Percentiles rank a stretch among this genome's conserved stretches.
phyloP scores from a whole-genome alignment of 2,329 filamentous ascomycete genomes.

The Fusarium sp. region DNA sequence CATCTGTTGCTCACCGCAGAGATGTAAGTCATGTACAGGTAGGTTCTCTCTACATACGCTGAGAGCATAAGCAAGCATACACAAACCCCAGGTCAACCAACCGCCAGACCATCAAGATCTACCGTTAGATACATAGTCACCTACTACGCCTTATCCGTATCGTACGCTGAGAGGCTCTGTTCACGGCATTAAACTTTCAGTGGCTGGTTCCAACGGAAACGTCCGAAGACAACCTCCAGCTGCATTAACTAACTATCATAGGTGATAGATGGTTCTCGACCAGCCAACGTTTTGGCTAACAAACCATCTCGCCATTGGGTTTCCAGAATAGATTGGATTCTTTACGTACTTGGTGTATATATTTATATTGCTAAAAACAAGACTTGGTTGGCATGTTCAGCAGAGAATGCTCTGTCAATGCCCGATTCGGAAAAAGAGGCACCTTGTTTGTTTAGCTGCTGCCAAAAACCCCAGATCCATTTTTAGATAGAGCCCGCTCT shows the following conservation, averaged over 20 bases:
- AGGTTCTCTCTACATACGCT: too few relatives aligned
- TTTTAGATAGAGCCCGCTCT: slow-evolving; percentile 24
- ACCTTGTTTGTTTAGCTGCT: background rate
- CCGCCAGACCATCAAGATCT: too few relatives aligned
- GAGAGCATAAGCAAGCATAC: too few relatives aligned
- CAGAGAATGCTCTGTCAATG: background rate
- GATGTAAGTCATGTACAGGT: too few relatives aligned
- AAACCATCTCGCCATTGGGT: background rate
- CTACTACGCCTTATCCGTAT: slow-evolving; percentile 11
- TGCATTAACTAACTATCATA: background rate
- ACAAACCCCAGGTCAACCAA: too few relatives aligned
- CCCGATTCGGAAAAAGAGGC: background rate
- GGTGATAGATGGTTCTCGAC: background rate
- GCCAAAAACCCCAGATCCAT: slow-evolving; percentile 39
- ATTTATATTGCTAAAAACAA: background rate
- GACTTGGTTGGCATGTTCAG: background rate
- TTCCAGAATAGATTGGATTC: background rate
- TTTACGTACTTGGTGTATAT: background rate
- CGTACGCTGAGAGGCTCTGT: slow-evolving; percentile 20
- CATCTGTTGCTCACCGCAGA: too few relatives aligned
- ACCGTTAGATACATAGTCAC: too few relatives aligned
- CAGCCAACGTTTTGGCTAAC: slow-evolving; percentile 3
- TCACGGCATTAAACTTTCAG: slow-evolving; percentile 7
- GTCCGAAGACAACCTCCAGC: slow-evolving; percentile 9
- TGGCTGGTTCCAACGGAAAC: slow-evolving; percentile 27